phyloP scores from a whole-genome alignment of 1,284 basidiomycete species.

The Ceratobasidium papillatum region DNA sequence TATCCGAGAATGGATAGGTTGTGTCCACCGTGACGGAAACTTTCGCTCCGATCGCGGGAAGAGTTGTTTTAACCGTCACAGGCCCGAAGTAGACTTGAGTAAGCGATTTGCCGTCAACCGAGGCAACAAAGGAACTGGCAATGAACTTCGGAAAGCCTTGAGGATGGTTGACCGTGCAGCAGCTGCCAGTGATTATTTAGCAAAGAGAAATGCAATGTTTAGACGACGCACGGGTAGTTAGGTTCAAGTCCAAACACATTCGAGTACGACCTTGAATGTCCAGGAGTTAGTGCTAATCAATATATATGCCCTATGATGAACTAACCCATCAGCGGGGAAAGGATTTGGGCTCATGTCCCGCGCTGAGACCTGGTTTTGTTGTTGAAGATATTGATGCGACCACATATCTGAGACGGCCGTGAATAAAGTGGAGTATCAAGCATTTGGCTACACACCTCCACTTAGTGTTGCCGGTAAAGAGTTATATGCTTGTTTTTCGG shows the following conservation, averaged over 20 bases:
- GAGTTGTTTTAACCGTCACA: conserved; percentile 57
- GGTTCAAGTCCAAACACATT: conserved; percentile 48
- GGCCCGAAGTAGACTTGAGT: conserved; percentile 68
- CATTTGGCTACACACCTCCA: conserved; percentile 52
- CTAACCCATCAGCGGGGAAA: conserved; percentile 36
- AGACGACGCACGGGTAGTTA: conserved; percentile 51
- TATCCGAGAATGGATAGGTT: conserved; percentile 66
- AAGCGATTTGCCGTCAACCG: conserved; percentile 60
- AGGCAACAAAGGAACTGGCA: conserved; percentile 64
- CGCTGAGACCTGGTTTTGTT: conserved; percentile 32
- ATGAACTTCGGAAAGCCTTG: conserved; percentile 69
- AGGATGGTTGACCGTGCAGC: conserved; percentile 69
- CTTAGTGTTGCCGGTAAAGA: conserved; percentile 65
- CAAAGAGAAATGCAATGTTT: too few relatives aligned
- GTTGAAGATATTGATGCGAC: conserved; percentile 36
- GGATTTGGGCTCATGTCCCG: conserved; percentile 37
- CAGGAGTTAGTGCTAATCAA: not conserved
- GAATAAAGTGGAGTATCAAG: not conserved
- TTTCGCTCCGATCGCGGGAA: conserved; percentile 55
- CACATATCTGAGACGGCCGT: conserved; percentile 6
- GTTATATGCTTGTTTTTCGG: conserved; percentile 67
- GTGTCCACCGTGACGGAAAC: conserved; percentile 61
- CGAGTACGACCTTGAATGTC: conserved; percentile 24
- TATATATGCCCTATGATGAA: not conserved
- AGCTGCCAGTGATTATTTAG: conserved; percentile 50